These are phyloP conservation scores for Neoscytalidium dimidiatum DNA, from an alignment of 2,329 filamentous ascomycete genomes.

Conservation along the genomic window DNA sequence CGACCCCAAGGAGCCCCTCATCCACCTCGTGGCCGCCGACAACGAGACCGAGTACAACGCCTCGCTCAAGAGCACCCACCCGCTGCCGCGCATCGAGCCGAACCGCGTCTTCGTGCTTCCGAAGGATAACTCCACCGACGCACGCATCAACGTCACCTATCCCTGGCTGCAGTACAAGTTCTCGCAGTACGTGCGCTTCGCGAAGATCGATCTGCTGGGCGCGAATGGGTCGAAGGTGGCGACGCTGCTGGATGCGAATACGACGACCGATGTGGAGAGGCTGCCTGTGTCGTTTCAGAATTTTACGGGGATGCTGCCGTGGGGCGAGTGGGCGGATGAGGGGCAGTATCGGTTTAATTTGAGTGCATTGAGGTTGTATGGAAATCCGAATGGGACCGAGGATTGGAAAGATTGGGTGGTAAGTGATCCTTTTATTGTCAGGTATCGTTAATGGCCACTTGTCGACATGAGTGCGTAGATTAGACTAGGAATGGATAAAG, in stretches of 20 bases:
- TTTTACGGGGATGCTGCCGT: background rate
- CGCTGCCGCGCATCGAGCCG: background rate
- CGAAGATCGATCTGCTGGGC: background rate
- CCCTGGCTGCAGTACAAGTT: constrained; percentile 3
- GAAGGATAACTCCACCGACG: background rate
- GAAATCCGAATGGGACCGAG: background rate
- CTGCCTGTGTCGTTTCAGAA: background rate
- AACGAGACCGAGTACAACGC: background rate
- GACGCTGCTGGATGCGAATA: background rate
- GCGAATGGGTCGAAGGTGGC: background rate
- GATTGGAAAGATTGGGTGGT: background rate
- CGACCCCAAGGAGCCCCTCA: background rate
- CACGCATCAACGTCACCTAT: background rate
- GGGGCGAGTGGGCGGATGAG: background rate
- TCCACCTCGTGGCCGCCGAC: background rate
- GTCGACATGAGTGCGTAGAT: no score
- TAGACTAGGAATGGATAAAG: no score
- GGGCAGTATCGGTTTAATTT: background rate
- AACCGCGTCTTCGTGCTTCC: background rate
- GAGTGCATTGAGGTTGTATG: background rate
- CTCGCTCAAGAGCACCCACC: background rate
- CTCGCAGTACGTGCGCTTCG: background rate
- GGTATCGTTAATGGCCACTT: background rate
- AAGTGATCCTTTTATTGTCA: background rate
- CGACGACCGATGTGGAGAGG: background rate